Base-by-base conservation (phyloP, 1,284 basidiomycete genomes). In the Ustilago trichophora region DNA sequence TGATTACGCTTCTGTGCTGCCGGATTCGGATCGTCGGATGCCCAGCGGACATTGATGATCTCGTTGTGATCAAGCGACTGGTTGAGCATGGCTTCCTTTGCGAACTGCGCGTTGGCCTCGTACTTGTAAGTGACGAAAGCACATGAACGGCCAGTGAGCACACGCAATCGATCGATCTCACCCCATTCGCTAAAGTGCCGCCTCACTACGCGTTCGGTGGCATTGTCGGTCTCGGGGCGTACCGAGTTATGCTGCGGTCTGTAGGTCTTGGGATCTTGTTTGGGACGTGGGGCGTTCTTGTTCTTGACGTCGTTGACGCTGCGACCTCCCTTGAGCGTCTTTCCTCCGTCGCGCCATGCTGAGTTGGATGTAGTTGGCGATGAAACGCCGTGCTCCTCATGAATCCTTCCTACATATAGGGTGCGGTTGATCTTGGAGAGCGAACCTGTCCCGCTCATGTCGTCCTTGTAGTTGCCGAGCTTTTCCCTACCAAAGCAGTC, bases 391-490 rank as follows among this genome's bases (percentile, higher is more conserved):
- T 62, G 58, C 50, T 80, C 79, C 47, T 80, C 79, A 49, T 73
- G 67, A 31, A 99, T 93, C 65, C 93, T 87, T 2, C 93, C 95
- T 38, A 99, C 88, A 81, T 98, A 99, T 16, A 99, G 82, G 36
- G 96, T 98, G 59, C 94, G 85, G 82, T 98, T 99, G 81, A 93
- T 88, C 34, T 93, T 85, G 77, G 90, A 91, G 83, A 98, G 97
- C 51, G 91, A 92, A 18, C 95, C 95, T 21, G 98, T 95, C 82
- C 95, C 95, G 73, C 95, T 96, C 95, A 99, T 98, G 83, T 99
- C 96, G 82, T 99, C 95, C 68, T 95, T 86, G 83, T 98, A 99
- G 82, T 94, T 93, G 1, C 93, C 86, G 82, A 97, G 96, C 84
- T 98, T 98, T 84, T 97, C 93, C 50, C 95, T 86, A 0, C 93